A percentile compares a stretch with the other conserved stretches of the same genome.
phyloP scores from a whole-genome alignment of 2,329 filamentous ascomycete species.

The Ophiostoma quercus region DNA sequence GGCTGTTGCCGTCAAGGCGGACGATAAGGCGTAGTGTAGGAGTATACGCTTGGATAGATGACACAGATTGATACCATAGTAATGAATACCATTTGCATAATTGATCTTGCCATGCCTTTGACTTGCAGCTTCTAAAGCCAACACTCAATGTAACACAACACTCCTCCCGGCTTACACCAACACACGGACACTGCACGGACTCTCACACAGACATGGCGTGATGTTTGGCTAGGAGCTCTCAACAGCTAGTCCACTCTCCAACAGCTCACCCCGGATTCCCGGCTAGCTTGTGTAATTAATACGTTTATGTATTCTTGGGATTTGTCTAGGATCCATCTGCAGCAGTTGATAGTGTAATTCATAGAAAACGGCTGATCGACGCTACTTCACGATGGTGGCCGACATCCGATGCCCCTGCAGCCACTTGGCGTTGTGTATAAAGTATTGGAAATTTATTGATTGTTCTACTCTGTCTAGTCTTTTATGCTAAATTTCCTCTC shows the following conservation, averaged over 20 bases:
- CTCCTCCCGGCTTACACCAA: not conserved
- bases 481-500: no score
- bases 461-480: not conserved
- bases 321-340: no score
- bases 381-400: not conserved
- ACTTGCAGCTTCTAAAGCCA: no score
- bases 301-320: not conserved
- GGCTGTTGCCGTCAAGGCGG: not conserved
- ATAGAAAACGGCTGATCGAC: not conserved
- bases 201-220: not conserved
- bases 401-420: not conserved
- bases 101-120: no score
- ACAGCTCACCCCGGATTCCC: not conserved
- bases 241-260: no score
- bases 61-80: not conserved
- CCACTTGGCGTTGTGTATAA: no score
- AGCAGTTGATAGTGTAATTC: no score
- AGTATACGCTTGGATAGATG: not conserved
- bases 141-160: not conserved
- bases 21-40: not conserved
- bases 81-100: not conserved
- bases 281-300: not conserved
- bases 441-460: no score
- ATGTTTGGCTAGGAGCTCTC: not conserved
- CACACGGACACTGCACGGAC: not conserved